phyloP scores from a whole-genome alignment of 257 asterid species.

The Ligustrum vulgare region DNA sequence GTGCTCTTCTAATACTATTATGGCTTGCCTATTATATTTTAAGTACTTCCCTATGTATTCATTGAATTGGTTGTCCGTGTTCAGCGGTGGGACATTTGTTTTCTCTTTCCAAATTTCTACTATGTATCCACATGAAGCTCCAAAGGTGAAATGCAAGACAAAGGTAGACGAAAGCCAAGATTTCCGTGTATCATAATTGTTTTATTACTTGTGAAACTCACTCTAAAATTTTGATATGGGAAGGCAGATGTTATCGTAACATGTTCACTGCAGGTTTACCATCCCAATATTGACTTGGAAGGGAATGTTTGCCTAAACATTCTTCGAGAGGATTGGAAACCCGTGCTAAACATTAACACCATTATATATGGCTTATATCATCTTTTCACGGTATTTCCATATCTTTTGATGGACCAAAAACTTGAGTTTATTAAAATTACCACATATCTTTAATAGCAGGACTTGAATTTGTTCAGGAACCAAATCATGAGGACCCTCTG shows the following conservation, averaged over 20 bases:
- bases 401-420: background rate
- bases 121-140: constrained; percentile 97
- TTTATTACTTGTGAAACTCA: constrained; percentile 5
- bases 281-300: constrained; percentile 93
- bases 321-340: constrained; percentile 99
- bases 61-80: constrained; percentile 16
- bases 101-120: constrained; percentile 93
- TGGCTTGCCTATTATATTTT: background rate
- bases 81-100: constrained; percentile 53
- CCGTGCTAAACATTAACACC: constrained; percentile 90
- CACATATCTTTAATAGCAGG: constrained; percentile 25
- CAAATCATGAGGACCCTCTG: constrained; percentile 96
- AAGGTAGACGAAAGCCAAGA: constrained; percentile 49
- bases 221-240: background rate
- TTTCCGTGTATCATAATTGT: background rate
- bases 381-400: constrained; percentile 75
- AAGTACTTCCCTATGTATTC: background rate
- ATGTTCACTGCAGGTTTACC: constrained; percentile 65
- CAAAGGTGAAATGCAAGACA: constrained; percentile 98
- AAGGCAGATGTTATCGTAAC: background rate
- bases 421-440: background rate
- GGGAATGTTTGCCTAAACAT: constrained; percentile 98
- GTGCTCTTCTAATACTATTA: background rate
- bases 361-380: constrained; percentile 85
- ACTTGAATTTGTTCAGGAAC: constrained; percentile 57